These are phyloP conservation scores for Cytospora paraplurivora DNA, from an alignment of 2,329 filamentous ascomycete species.

Conservation along the genomic window DNA sequence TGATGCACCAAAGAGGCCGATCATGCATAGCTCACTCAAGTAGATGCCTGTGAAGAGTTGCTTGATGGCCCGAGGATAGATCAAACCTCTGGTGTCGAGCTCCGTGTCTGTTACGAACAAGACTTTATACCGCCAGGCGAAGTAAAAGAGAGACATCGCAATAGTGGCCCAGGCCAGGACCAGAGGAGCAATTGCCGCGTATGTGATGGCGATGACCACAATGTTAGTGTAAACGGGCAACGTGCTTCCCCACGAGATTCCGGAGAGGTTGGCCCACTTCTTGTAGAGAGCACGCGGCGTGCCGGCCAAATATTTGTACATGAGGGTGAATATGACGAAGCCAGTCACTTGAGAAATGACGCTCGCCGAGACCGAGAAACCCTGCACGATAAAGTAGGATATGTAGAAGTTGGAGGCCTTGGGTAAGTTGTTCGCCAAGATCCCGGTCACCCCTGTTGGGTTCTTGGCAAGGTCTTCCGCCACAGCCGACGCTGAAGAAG, in stretches of 20 bases:
- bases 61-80: slow-evolving; percentile 84
- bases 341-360: slow-evolving; percentile 72
- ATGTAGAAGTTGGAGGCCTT: slow-evolving; percentile 92
- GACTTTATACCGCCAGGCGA: slow-evolving; percentile 88
- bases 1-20: slow-evolving; percentile 79
- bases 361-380: slow-evolving; percentile 74
- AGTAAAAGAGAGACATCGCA: slow-evolving; percentile 79
- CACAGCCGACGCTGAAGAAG: slow-evolving; percentile 76
- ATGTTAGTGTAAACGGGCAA: slow-evolving; percentile 82
- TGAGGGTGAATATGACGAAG: slow-evolving; percentile 71
- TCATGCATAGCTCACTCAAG: slow-evolving; percentile 77
- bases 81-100: slow-evolving; percentile 84
- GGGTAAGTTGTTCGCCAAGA: slow-evolving; percentile 76
- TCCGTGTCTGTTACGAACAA: slow-evolving; percentile 81
- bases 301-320: slow-evolving; percentile 73
- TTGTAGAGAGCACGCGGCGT: slow-evolving; percentile 81
- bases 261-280: slow-evolving; percentile 73
- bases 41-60: slow-evolving; percentile 86
- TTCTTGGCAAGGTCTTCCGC: slow-evolving; percentile 63
- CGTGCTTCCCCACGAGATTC: slow-evolving; percentile 81
- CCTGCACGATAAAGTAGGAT: slow-evolving; percentile 92
- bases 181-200: slow-evolving; percentile 83
- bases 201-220: slow-evolving; percentile 78
- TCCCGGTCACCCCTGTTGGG: slow-evolving; percentile 60
- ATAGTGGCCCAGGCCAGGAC: slow-evolving; percentile 80